Evolutionary conservation across 495 filamentous ascomycete genomes (phyloP).

Genomic region (Darksidea phi): DNA sequence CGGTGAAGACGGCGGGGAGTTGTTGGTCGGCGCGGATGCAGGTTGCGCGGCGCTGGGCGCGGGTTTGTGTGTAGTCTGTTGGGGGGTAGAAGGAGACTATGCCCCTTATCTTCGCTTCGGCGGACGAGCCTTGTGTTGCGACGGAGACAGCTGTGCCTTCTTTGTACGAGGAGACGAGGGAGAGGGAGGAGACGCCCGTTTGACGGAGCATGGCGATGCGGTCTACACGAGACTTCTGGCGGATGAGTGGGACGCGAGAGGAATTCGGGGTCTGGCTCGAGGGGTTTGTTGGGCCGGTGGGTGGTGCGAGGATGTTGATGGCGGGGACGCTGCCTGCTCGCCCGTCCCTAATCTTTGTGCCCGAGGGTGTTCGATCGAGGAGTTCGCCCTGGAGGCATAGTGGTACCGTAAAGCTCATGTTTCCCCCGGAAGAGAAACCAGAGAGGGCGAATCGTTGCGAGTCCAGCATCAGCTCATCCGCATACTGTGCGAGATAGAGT

Average conservation of each 20-base stretch:
- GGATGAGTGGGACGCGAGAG: constrained; percentile 20
- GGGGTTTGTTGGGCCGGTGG: not conserved
- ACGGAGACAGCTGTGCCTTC: constrained; percentile 23
- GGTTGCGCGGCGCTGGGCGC: constrained; percentile 67
- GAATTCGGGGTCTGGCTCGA: not conserved
- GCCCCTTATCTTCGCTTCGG: constrained; percentile 51
- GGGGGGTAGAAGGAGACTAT: constrained; percentile 80
- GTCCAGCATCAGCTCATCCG: constrained; percentile 54
- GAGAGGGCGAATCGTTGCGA: constrained; percentile 65
- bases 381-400: constrained; percentile 59
- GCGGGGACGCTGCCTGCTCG: constrained; percentile 14
- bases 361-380: constrained; percentile 28
- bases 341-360: constrained; percentile 6
- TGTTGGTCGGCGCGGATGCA: constrained; percentile 66
- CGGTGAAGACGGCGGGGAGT: constrained; percentile 69
- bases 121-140: constrained; percentile 27
- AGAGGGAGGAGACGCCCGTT: constrained; percentile 28
- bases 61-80: constrained; percentile 75
- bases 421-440: constrained; percentile 87
- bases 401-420: constrained; percentile 78
- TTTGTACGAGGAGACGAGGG: constrained; percentile 27
- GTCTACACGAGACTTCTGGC: constrained; percentile 25
- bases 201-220: constrained; percentile 32
- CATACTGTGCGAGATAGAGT: constrained; percentile 43
- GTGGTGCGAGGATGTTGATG: not conserved